Percentiles rank a stretch among this genome's conserved stretches.
Evolutionary conservation across 352 stramenopile genomes (phyloP).

Genomic region (Blastocystis sp.): DNA sequence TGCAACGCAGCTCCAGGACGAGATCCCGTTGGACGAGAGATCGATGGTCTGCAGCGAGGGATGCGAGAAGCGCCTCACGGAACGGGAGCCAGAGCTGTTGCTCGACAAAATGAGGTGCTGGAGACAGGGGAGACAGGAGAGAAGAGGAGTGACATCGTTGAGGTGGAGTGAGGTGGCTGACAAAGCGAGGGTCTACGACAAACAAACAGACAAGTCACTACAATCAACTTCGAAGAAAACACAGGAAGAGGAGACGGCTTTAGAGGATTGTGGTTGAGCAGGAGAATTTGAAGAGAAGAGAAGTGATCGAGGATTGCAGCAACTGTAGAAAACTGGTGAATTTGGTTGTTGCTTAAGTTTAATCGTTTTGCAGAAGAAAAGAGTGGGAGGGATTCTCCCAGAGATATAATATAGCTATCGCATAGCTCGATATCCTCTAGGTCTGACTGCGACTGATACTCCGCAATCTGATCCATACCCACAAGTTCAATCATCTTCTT

Average conservation of each 20-base stretch:
- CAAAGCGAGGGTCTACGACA: not conserved
- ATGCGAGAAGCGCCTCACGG: not conserved
- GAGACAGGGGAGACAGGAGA: constrained; percentile 2
- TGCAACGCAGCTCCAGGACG: not conserved
- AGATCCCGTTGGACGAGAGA: not conserved
- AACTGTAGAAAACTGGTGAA: not conserved
- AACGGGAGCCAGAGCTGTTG: not conserved
- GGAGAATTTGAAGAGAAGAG: not conserved
- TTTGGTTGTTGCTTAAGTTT: not conserved
- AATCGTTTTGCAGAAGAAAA: not conserved
- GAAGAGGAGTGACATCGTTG: not conserved
- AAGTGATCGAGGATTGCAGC: not conserved
- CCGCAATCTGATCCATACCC: constrained; percentile 17
- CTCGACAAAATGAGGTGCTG: not conserved
- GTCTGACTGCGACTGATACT: not conserved
- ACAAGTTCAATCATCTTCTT: not conserved
- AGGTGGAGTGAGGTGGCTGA: not conserved
- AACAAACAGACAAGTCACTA: not conserved
- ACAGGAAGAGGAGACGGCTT: not conserved
- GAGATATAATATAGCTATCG: not conserved
- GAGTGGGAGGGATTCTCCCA: not conserved
- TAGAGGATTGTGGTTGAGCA: constrained; percentile 1
- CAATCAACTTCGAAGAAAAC: not conserved
- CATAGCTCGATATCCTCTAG: not conserved
- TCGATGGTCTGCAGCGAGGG: not conserved